Evolutionary conservation across 768 basidiomycete genomes (phyloP).

Genomic region (Crassisporium funariophilum): DNA sequence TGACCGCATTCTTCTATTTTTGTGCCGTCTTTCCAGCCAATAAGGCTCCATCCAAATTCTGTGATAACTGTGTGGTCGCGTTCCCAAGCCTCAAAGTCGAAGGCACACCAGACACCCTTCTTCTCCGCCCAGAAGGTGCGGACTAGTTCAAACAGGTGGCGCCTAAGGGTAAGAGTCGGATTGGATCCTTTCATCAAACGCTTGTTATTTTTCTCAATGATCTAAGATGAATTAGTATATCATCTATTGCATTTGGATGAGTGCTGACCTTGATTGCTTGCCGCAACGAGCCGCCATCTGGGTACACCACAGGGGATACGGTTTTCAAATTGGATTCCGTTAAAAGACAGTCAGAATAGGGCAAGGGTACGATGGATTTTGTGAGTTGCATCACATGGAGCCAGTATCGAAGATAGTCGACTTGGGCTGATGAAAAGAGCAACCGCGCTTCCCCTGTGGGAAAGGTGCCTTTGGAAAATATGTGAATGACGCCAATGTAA

Average conservation of each 20-base stretch:
- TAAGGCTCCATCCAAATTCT: slow-evolving; percentile 78
- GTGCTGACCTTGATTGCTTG: slow-evolving; percentile 57
- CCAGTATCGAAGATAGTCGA: slow-evolving; percentile 87
- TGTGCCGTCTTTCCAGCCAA: slow-evolving; percentile 56
- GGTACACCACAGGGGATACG: slow-evolving; percentile 60
- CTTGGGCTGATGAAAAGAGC: slow-evolving; percentile 79
- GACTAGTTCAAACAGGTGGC: slow-evolving; percentile 67
- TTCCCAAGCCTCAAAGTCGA: slow-evolving; percentile 89
- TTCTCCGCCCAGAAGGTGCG: slow-evolving; percentile 64
- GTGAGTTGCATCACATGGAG: slow-evolving; percentile 75
- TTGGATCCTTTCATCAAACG: slow-evolving; percentile 69
- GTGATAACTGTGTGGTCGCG: slow-evolving; percentile 70
- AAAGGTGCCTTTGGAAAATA: slow-evolving; percentile 53
- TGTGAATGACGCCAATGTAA: background rate
- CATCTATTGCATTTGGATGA: background rate
- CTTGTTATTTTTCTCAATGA: slow-evolving; percentile 81
- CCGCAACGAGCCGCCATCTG: slow-evolving; percentile 54
- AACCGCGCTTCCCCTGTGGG: slow-evolving; percentile 75
- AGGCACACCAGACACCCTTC: slow-evolving; percentile 70
- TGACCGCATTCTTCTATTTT: slow-evolving; percentile 56
- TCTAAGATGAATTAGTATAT: slow-evolving; percentile 37
- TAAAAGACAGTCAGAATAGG: slow-evolving; percentile 77
- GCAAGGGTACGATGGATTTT: slow-evolving; percentile 63
- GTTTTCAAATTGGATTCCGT: slow-evolving; percentile 57
- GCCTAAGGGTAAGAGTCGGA: slow-evolving; percentile 53